These are phyloP conservation scores for Annulohypoxylon moriforme DNA, from an alignment of 495 filamentous ascomycete species.

Conservation along the genomic window DNA sequence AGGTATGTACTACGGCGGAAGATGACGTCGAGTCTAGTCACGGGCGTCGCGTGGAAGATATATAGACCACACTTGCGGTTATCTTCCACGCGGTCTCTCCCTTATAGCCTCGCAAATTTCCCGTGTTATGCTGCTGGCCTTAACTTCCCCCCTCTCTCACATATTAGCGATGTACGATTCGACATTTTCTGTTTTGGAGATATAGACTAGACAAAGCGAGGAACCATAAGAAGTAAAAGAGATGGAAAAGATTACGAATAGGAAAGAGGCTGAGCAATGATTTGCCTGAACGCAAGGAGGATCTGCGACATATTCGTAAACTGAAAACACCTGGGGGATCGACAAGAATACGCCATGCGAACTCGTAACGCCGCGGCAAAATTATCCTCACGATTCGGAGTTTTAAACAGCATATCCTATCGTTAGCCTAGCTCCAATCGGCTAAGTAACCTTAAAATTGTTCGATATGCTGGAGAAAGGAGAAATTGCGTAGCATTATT, in stretches of 20 bases:
- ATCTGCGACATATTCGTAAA: conserved; percentile 33
- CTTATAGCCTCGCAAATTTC: conserved; percentile 4
- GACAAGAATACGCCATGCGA: conserved; percentile 22
- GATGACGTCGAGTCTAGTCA: conserved; percentile 22
- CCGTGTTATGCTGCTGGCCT: background rate
- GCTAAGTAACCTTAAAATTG: conserved; percentile 6
- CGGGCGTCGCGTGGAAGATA: conserved; percentile 2
- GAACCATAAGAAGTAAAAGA: background rate
- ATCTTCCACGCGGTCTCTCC: background rate
- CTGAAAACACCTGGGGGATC: conserved; percentile 33
- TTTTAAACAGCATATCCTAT: background rate
- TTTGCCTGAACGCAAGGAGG: conserved; percentile 18
- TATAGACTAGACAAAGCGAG: conserved; percentile 18
- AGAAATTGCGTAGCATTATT: conserved; percentile 21
- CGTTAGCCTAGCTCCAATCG: background rate
- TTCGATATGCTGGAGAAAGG: conserved; percentile 2
- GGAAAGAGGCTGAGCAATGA: conserved; percentile 18
- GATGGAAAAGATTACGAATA: background rate
- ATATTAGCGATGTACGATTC: conserved; percentile 4
- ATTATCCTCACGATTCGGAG: background rate
- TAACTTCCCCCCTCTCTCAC: background rate
- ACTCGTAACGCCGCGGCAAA: background rate
- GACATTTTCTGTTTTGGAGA: conserved; percentile 2
- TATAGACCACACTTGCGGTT: conserved; percentile 9
- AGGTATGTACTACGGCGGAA: conserved; percentile 49